phyloP scores from a whole-genome alignment of 768 basidiomycete genomes.

The Boletus subparvulus region DNA sequence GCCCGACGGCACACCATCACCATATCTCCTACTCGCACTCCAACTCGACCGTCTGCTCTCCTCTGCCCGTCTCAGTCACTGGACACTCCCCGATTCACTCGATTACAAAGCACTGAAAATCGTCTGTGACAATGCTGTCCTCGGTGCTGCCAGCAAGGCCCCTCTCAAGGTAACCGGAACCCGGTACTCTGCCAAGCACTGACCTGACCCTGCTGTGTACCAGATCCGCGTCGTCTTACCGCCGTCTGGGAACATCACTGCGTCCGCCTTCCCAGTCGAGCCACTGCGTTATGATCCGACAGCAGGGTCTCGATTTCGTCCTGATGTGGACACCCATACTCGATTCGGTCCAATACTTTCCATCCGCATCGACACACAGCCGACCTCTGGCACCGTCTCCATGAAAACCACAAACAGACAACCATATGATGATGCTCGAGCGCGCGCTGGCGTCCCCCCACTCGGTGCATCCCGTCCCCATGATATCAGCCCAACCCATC shows the following conservation, averaged over 20 bases:
- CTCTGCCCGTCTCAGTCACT: slow-evolving; percentile 51
- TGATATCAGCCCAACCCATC: slow-evolving; percentile 12
- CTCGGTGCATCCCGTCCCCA: slow-evolving; percentile 7
- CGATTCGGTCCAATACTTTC: slow-evolving; percentile 39
- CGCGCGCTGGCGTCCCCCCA: slow-evolving; percentile 47
- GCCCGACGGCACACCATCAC: slow-evolving; percentile 47
- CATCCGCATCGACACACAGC: slow-evolving; percentile 54
- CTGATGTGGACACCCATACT: slow-evolving; percentile 28
- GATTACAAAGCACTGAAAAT: slow-evolving; percentile 41
- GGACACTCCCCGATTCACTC: slow-evolving; percentile 40
- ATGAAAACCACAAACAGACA: slow-evolving; percentile 71
- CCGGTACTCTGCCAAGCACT: neutral
- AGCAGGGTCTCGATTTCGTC: slow-evolving; percentile 35
- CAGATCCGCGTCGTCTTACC: slow-evolving; percentile 56
- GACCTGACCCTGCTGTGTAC: neutral
- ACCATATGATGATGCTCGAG: slow-evolving; percentile 63
- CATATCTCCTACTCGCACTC: slow-evolving; percentile 59
- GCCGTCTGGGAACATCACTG: slow-evolving; percentile 39
- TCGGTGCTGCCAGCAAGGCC: neutral
- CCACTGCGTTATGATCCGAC: slow-evolving; percentile 42
- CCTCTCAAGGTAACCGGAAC: slow-evolving; percentile 26
- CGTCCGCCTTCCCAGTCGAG: slow-evolving; percentile 33
- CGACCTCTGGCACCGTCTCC: slow-evolving; percentile 49
- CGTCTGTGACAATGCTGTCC: slow-evolving; percentile 48
- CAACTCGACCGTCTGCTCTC: slow-evolving; percentile 60